Percentiles rank a stretch among this genome's conserved stretches.
Evolutionary conservation across 176 grass and related monocot genomes (phyloP).

Genomic region (Aechmea fasciata): DNA sequence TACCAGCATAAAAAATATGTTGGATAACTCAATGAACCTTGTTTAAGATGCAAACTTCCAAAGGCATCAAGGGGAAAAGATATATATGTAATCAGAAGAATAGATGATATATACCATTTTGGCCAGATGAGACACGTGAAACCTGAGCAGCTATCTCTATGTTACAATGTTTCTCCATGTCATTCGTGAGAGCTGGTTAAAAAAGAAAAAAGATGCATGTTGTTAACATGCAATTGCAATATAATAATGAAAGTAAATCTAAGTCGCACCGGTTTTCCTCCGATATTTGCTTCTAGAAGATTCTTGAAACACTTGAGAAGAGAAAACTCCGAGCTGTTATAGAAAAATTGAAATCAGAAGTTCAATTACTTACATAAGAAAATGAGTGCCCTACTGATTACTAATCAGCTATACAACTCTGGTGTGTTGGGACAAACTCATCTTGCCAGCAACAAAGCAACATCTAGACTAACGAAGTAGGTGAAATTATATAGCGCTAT

Average conservation of each 20-base stretch:
- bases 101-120: conserved; percentile 52
- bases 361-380: no score
- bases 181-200: conserved; percentile 77
- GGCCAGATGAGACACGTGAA: conserved; percentile 52
- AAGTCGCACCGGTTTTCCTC: conserved; percentile 69
- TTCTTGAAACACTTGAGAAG: conserved; percentile 94
- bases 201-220: conserved; percentile 9
- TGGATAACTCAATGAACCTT: no score
- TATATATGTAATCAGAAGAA: not conserved
- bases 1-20: no score
- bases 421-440: not conserved
- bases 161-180: conserved; percentile 96
- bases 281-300: conserved; percentile 53
- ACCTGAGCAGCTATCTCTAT: conserved; percentile 94
- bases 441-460: not conserved
- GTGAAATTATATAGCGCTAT: not conserved
- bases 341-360: not conserved
- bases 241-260: conserved; percentile 18
- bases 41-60: not conserved
- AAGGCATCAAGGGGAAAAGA: not conserved
- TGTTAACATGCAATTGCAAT: conserved; percentile 21
- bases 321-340: conserved; percentile 81
- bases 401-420: not conserved
- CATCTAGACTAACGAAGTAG: not conserved
- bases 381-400: no score